phyloP scores from a whole-genome alignment of 257 asterid species.

The Solanum chilense region DNA sequence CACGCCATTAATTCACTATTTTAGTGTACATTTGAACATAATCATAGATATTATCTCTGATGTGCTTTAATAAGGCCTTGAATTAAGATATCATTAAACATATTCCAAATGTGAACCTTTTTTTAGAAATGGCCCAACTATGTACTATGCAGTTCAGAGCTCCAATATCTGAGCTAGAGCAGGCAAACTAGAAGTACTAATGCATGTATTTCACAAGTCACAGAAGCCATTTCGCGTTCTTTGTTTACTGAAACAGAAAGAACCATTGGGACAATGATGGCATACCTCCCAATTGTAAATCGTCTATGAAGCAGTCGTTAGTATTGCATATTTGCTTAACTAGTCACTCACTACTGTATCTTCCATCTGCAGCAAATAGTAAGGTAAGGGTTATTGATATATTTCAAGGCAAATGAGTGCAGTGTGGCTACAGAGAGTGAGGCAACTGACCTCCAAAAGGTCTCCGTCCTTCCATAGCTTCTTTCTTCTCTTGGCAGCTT shows the following conservation, averaged over 20 bases:
- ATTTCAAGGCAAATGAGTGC: background rate
- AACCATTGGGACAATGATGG: constrained; percentile 4
- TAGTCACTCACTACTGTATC: constrained; percentile 85
- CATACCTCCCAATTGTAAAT: constrained; percentile 18
- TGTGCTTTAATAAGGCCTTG: constrained; percentile 18
- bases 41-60: constrained; percentile 23
- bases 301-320: constrained; percentile 10
- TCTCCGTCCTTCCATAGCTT: constrained; percentile 96
- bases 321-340: constrained; percentile 1
- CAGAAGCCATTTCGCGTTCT: constrained; percentile 17
- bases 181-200: background rate
- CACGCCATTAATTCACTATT: constrained; percentile 18
- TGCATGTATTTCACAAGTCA: constrained; percentile 29
- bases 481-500: constrained; percentile 92
- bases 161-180: constrained; percentile 15
- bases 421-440: background rate
- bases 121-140: constrained; percentile 18
- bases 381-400: constrained; percentile 1
- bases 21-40: constrained; percentile 18
- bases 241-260: background rate
- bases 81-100: constrained; percentile 19
- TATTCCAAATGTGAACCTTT: constrained; percentile 11
- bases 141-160: constrained; percentile 11
- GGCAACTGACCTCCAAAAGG: constrained; percentile 55
- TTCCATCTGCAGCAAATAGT: constrained; percentile 43